Base-by-base conservation (phyloP, 805 yeast genomes). In the Metschnikowia similis region DNA sequence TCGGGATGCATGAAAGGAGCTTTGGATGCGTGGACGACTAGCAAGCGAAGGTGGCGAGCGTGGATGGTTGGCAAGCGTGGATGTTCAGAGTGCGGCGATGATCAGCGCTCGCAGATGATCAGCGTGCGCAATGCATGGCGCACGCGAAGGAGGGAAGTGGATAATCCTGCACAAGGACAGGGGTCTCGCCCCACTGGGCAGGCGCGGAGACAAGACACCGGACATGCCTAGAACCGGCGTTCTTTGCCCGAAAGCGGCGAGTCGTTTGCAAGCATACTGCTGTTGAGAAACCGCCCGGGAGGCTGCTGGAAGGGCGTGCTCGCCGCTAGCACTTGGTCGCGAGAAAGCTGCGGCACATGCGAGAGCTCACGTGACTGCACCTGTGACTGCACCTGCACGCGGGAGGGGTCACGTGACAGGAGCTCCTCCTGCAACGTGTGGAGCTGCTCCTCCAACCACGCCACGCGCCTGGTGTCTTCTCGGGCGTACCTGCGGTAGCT, bases 271-370 rank as follows among this genome's bases (percentile, higher is more conserved):
- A 52, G 34, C 47, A 47, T 39, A 27, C 52, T 52, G 31, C 50
- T 51, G n/a, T 52, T 47, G 29, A 34, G 42, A 8, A 48, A 28
- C 28, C 37, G 21, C n/a, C 35, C 36, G 13, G 27, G 21, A 9
- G 45, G 41, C 36, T 40, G 47, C n/a, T 45, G 49, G 31, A 51
- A 51, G 16, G 55, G 55, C 2, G 55, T 52, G 27, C 45, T 41
- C 8, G 48, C 39, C 8, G 36, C 43, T 7, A 42, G 34, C 26
- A 46, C 29, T 5, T 34, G 39, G 35, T 37, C 48, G 4, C 41
- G 41, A 1, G 30, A 26, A 38, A 13, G 9, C 10, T 8, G 41
- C 11, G 41, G 8, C 4, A 32, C 29, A 16, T 29, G 38, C 17
- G 32, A 27, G 6, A 27, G 32, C 14, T 36, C 43, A 27, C 38